A percentile compares a stretch with the other conserved stretches of the same genome.
Evolutionary conservation across 2,329 filamentous ascomycete genomes (phyloP).

Genomic region (Emydomyces testavorans): DNA sequence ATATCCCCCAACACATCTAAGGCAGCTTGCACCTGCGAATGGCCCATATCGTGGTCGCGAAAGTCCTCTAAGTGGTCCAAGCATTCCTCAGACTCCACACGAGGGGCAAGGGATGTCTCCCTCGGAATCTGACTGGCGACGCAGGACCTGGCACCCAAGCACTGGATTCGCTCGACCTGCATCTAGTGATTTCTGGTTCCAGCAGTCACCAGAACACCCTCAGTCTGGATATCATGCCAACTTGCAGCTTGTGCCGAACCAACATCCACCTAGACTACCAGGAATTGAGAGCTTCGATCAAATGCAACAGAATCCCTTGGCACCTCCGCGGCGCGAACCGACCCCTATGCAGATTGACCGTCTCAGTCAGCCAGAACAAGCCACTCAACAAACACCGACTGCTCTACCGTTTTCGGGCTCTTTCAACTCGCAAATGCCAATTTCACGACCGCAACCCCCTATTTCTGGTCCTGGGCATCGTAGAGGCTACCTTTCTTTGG

Average conservation of each 20-base stretch:
- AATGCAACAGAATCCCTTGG: constrained; percentile 50
- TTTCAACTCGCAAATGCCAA: constrained; percentile 26
- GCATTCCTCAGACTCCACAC: constrained; percentile 42
- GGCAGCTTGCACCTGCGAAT: constrained; percentile 45
- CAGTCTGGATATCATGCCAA: constrained; percentile 45
- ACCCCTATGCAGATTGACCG: constrained; percentile 70
- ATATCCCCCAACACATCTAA: constrained; percentile 49
- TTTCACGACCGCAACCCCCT: constrained; percentile 30
- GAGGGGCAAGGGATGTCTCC: constrained; percentile 26
- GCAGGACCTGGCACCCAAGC: constrained; percentile 81
- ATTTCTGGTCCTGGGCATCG: constrained; percentile 37
- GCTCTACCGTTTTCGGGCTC: constrained; percentile 23
- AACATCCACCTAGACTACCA: constrained; percentile 59
- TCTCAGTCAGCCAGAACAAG: constrained; percentile 32
- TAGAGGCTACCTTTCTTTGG: constrained; percentile 39
- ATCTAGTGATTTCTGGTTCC: constrained; percentile 63
- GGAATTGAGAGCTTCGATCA: constrained; percentile 89
- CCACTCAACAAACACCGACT: constrained; percentile 21
- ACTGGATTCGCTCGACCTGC: constrained; percentile 51
- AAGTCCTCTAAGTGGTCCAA: constrained; percentile 51
- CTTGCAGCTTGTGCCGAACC: constrained; percentile 23
- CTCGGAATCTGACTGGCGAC: constrained; percentile 64
- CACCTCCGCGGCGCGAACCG: constrained; percentile 52
- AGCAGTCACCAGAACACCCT: constrained; percentile 56
- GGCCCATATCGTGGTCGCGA: constrained; percentile 46